Percentiles rank a stretch among this genome's conserved stretches.
Evolutionary conservation across 768 basidiomycete genomes (phyloP).

Genomic region (Fomitopsis serialis): DNA sequence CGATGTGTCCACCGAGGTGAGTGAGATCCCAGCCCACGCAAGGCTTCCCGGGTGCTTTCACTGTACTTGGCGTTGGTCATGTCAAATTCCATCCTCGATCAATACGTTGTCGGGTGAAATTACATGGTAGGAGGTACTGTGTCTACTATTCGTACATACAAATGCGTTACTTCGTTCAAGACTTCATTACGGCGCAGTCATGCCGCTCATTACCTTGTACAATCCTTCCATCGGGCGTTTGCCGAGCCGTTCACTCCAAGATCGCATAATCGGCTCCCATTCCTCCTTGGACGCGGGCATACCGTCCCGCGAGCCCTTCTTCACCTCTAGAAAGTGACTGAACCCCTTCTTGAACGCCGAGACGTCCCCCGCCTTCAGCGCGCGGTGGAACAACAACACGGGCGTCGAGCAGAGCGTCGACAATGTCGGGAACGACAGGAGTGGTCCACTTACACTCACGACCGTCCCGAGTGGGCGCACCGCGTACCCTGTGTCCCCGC

Average conservation of each 20-base stretch:
- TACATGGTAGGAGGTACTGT: too few relatives aligned
- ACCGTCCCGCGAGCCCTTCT: slow-evolving; percentile 38
- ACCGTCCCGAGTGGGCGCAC: slow-evolving; percentile 54
- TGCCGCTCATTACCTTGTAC: slow-evolving; percentile 58
- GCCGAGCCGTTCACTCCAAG: slow-evolving; percentile 71
- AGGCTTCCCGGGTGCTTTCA: too few relatives aligned
- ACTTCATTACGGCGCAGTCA: neutral
- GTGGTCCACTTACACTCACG: slow-evolving; percentile 62
- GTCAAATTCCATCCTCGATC: too few relatives aligned
- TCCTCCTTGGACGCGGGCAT: slow-evolving; percentile 78
- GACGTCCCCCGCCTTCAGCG: slow-evolving; percentile 41
- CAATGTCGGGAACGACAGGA: slow-evolving; percentile 74
- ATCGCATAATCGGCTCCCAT: slow-evolving; percentile 82
- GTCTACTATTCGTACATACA: too few relatives aligned
- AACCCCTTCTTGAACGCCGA: slow-evolving; percentile 61
- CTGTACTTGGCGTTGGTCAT: too few relatives aligned
- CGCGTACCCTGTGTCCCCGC: neutral
- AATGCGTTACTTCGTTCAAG: too few relatives aligned
- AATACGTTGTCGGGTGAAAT: too few relatives aligned
- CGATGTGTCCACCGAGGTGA: too few relatives aligned
- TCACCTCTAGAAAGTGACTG: slow-evolving; percentile 40
- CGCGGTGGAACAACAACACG: slow-evolving; percentile 52
- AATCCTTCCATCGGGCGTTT: slow-evolving; percentile 53
- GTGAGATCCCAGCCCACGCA: too few relatives aligned
- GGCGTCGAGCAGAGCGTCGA: slow-evolving; percentile 51